Percentiles rank a stretch among this genome's conserved stretches.
Conservation (phyloP, 495 filamentous ascomycete species). For the Podospora australis region DNA sequence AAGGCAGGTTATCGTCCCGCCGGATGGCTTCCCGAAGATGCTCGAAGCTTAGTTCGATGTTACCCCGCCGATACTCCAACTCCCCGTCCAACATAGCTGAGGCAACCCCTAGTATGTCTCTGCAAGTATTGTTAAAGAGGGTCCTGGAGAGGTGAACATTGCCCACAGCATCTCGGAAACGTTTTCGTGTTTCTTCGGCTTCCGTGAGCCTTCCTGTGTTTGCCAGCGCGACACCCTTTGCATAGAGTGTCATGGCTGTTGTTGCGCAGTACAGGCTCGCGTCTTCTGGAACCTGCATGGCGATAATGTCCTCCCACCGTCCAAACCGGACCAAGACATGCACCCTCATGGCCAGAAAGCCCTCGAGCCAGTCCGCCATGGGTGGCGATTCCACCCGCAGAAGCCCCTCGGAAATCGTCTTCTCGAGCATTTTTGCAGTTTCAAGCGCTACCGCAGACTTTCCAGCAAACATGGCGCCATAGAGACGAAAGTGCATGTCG, state of each 20-base stretch:
- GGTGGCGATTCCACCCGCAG: constrained; percentile 57
- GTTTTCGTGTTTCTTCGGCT: constrained; percentile 38
- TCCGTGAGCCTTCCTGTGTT: constrained; percentile 42
- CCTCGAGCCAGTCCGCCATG: constrained; percentile 68
- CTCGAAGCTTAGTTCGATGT: constrained; percentile 48
- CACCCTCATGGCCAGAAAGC: constrained; percentile 54
- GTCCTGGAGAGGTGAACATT: constrained; percentile 48
- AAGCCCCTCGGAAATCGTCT: constrained; percentile 51
- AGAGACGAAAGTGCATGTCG: constrained; percentile 62
- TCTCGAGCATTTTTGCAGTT: constrained; percentile 45
- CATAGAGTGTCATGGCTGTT: constrained; percentile 59
- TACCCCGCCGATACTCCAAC: constrained; percentile 55
- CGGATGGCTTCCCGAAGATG: constrained; percentile 47
- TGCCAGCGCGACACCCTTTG: constrained; percentile 56
- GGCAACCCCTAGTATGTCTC: constrained; percentile 53
- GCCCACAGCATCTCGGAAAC: constrained; percentile 41
- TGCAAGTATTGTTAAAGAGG: constrained; percentile 58
- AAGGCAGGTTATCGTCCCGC: constrained; percentile 51
- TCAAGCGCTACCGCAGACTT: constrained; percentile 51
- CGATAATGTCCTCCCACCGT: constrained; percentile 52
- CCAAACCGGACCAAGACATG: constrained; percentile 64
- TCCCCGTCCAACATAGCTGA: constrained; percentile 63
- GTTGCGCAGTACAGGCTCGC: constrained; percentile 53
- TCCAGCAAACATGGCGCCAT: constrained; percentile 65
- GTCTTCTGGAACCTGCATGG: constrained; percentile 45